Percentiles rank a stretch among this genome's conserved stretches.
These are phyloP conservation scores for Komagataea norvegica DNA, from an alignment of 1,139 yeast species.

Conservation along the genomic window DNA sequence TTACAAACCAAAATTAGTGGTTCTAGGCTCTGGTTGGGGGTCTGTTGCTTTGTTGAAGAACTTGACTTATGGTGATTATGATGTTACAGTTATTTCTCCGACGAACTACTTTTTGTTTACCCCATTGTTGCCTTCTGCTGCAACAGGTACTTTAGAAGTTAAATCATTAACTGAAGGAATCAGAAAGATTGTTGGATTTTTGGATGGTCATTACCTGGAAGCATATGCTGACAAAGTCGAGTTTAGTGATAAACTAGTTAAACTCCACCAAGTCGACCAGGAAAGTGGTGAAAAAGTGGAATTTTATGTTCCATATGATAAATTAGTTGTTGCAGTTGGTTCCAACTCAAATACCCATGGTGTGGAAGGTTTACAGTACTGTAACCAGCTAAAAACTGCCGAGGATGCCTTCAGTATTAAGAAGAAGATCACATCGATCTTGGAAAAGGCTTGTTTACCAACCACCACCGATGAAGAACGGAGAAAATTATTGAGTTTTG, in stretches of 20 bases:
- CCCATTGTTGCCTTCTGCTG: conserved; percentile 56
- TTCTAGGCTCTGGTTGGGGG: conserved; percentile 63
- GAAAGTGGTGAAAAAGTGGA: conserved; percentile 32
- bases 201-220: conserved; percentile 53
- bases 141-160: conserved; percentile 52
- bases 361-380: conserved; percentile 55
- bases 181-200: conserved; percentile 42
- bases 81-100: conserved; percentile 57
- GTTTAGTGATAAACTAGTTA: conserved; percentile 47
- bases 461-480: conserved; percentile 57
- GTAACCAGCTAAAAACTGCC: conserved; percentile 58
- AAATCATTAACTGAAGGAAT: conserved; percentile 56
- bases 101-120: conserved; percentile 57
- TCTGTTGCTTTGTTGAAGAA: conserved; percentile 43
- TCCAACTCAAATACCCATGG: conserved; percentile 63
- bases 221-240: conserved; percentile 51
- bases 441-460: conserved; percentile 58
- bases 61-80: conserved; percentile 45
- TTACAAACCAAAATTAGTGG: conserved; percentile 48
- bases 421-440: conserved; percentile 45
- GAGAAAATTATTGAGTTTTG: conserved; percentile 52
- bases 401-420: conserved; percentile 57
- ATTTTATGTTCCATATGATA: conserved; percentile 61
- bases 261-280: conserved; percentile 41
- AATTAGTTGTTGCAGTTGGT: conserved; percentile 59